Evolutionary conservation across 441 rosid species (phyloP), one percentile per base, ranked within the genome.

Genomic region (Macaranga tanarius): DNA sequence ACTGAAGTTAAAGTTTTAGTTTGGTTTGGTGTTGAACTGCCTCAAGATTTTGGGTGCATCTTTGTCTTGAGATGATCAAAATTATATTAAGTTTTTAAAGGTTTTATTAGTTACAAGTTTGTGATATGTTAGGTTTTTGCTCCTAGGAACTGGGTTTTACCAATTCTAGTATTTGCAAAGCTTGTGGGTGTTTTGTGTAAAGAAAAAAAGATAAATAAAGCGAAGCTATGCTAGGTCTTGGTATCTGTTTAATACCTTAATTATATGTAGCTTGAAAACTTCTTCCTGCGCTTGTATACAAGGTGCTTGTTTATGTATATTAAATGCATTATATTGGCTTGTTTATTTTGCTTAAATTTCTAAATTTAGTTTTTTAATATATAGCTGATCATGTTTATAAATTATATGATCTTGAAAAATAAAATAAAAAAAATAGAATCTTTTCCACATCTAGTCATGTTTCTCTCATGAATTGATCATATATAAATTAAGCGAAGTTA

Each of bases 1-100:
- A 1, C 38, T 4, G 0, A 34, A 34, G 38, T 34, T 16, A 17
- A 48, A 25, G 47, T 40, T 45, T 45, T 16, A 13, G 73, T 31
- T 60, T 60, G 45, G 56, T 7, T 69, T 26, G 44, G 26, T 12
- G 50, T 50, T 51, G 23, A 1, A 10, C 57, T 47, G 50, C 58
- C 61, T 5, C 67, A 48, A 60, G 67, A 51, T 31, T 71, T 71
- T 61, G 26, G 50, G 38, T 28, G n/a, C 13, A 28, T 34, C 58
- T 3, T 9, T 10, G 26, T 5, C 61, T 38, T 28, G 68, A 52
- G 59, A 47, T 59, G 2, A 52, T 23, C 3, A 65, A 13, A 44
- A 13, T 22, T 1, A 28, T 23, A 19, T 17, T 26, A 67, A 67
- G 34, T 15, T 65, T 0, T 34, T 15, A 17, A 47, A 45, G 9